Evolutionary conservation across 805 yeast genomes (phyloP).

Genomic region (Pichia californica): DNA sequence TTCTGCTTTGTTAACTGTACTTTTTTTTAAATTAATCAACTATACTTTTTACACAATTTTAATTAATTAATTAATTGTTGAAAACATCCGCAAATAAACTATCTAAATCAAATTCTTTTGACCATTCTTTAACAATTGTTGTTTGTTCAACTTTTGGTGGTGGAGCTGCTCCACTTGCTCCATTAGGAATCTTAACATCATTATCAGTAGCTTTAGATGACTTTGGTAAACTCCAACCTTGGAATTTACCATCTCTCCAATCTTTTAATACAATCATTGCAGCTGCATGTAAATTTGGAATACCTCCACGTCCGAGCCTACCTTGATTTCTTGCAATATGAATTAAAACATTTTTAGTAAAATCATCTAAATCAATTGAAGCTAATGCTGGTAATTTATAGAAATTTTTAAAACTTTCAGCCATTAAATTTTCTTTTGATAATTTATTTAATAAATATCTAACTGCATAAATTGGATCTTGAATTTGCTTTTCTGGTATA

Average conservation of each 20-base stretch:
- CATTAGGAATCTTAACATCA: constrained; percentile 27
- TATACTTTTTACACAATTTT: too few relatives aligned
- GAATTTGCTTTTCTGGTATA: constrained; percentile 76
- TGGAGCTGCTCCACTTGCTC: constrained; percentile 32
- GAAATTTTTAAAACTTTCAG: constrained; percentile 62
- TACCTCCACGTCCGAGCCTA: constrained; percentile 85
- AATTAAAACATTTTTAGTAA: constrained; percentile 78
- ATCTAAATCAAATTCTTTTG: constrained; percentile 89
- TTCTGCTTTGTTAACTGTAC: too few relatives aligned
- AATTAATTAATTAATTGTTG: constrained; percentile 14
- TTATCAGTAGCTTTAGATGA: constrained; percentile 30
- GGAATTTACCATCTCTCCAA: constrained; percentile 94
- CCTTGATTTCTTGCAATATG: constrained; percentile 93
- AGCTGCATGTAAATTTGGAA: constrained; percentile 84
- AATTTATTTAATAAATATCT: constrained; percentile 69
- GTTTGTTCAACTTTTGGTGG: constrained; percentile 54
- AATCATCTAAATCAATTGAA: constrained; percentile 62
- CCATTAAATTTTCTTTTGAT: constrained; percentile 67
- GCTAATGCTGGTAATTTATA: constrained; percentile 81
- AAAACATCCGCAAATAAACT: constrained; percentile 53
- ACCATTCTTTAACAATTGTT: constrained; percentile 83
- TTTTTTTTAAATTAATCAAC: too few relatives aligned
- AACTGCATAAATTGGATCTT: constrained; percentile 81
- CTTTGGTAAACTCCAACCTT: constrained; percentile 83
- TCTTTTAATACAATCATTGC: constrained; percentile 79